Conservation (phyloP, 1,284 basidiomycete species). For the Anthracocystis panici-leucophaei region DNA sequence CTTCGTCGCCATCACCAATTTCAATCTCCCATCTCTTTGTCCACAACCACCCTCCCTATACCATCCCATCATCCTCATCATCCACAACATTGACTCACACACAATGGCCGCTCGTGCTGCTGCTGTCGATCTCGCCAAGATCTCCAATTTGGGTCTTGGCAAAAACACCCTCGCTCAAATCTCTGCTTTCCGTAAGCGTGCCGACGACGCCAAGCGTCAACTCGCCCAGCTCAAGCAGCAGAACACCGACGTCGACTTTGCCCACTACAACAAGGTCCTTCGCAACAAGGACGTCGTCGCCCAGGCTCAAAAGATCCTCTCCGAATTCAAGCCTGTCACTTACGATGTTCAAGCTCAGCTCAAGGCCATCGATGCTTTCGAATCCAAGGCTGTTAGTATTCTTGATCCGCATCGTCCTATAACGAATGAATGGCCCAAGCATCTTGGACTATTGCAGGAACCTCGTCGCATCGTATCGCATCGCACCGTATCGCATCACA, state of each 20-base stretch:
- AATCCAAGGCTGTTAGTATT: slow-evolving; percentile 85
- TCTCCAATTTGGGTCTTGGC: slow-evolving; percentile 67
- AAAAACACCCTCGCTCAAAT: slow-evolving; percentile 74
- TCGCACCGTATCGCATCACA: slow-evolving; percentile 8
- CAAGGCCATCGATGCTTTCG: slow-evolving; percentile 96
- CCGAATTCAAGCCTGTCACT: slow-evolving; percentile 93
- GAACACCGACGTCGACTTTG: slow-evolving; percentile 84
- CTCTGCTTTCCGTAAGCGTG: slow-evolving; percentile 95
- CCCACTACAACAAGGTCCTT: slow-evolving; percentile 88
- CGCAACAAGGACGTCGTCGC: slow-evolving; percentile 89
- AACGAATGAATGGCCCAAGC: neutral
- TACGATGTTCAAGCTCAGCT: slow-evolving; percentile 92
- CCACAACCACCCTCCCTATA: slow-evolving; percentile 2
- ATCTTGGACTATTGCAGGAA: neutral
- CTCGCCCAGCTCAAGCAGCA: slow-evolving; percentile 79
- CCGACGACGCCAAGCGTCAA: slow-evolving; percentile 86
- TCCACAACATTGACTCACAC: neutral
- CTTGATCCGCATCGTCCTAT: neutral
- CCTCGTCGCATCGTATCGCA: slow-evolving; percentile 10
- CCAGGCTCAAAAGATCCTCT: slow-evolving; percentile 90
- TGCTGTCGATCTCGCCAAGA: slow-evolving; percentile 64
- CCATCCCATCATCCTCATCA: slow-evolving; percentile 1
- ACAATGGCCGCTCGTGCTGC: slow-evolving; percentile 62
- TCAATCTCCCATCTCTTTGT: slow-evolving; percentile 8
- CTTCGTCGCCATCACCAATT: slow-evolving; percentile 10